These are phyloP conservation scores for Haematococcus lacustris DNA, from an alignment of 139 green algal species.

Conservation along the genomic window DNA sequence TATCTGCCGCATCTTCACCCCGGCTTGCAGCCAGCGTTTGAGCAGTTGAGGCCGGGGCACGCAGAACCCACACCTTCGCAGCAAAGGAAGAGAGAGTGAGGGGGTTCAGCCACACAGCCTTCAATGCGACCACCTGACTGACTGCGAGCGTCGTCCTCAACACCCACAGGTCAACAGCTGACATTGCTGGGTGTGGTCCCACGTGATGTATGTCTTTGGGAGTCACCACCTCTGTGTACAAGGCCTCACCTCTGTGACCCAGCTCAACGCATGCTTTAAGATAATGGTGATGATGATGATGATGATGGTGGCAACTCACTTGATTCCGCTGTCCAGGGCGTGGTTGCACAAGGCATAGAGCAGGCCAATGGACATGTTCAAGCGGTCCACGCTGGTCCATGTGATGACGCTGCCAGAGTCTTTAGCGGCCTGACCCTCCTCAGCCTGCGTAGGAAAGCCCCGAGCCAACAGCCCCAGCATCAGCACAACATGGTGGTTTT, in stretches of 20 bases:
- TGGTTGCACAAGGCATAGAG: conserved; percentile 62
- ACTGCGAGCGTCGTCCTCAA: no score
- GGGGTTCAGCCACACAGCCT: no score
- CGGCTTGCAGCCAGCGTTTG: conserved; percentile 56
- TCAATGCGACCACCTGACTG: no score
- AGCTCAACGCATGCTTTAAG: no score
- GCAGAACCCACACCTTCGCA: conserved; percentile 52
- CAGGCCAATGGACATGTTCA: conserved; percentile 64
- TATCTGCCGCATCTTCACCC: conserved; percentile 53
- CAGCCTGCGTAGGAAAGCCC: background rate
- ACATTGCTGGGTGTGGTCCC: no score
- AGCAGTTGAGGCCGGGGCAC: conserved; percentile 62
- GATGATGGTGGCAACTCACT: no score
- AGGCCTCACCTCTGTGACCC: no score
- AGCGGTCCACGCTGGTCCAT: conserved; percentile 51
- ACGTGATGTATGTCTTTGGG: no score
- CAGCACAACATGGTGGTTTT: no score
- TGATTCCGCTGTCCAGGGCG: conserved; percentile 38
- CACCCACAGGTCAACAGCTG: no score
- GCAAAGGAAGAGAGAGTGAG: conserved; percentile 4
- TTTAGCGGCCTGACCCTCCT: background rate
- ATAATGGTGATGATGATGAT: no score
- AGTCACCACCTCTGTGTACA: no score
- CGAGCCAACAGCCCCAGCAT: background rate
- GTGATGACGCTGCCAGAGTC: conserved; percentile 6